These are phyloP conservation scores for Hemileccinum rubropunctum DNA, from an alignment of 768 basidiomycete species.

Conservation along the genomic window DNA sequence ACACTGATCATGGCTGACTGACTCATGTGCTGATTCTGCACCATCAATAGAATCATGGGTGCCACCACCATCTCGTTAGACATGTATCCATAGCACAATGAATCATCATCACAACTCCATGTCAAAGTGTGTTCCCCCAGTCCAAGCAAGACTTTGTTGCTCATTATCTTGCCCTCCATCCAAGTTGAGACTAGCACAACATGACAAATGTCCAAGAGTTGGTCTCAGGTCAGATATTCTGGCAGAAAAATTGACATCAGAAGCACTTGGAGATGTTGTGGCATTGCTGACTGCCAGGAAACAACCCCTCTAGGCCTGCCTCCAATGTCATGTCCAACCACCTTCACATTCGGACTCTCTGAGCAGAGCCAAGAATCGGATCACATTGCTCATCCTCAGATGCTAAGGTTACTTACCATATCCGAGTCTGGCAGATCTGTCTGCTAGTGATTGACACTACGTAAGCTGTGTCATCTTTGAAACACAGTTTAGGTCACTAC, in stretches of 20 bases:
- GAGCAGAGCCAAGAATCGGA: too few species aligned
- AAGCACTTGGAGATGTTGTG: neutral
- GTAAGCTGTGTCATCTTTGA: too few species aligned
- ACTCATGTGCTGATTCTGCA: too few species aligned
- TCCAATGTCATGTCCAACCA: constrained; percentile 57
- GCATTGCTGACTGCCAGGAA: constrained; percentile 43
- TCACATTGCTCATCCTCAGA: too few species aligned
- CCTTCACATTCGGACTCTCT: constrained; percentile 43
- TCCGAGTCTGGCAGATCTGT: too few species aligned
- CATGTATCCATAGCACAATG: too few species aligned
- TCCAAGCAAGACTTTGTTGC: constrained; percentile 32
- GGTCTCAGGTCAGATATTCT: constrained; percentile 69
- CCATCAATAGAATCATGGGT: constrained; percentile 45
- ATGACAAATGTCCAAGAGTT: constrained; percentile 55
- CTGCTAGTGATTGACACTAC: too few species aligned
- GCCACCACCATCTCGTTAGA: neutral
- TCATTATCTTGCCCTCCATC: constrained; percentile 35
- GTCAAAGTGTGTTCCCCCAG: constrained; percentile 58
- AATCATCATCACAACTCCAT: constrained; percentile 47
- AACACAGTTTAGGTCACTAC: too few species aligned
- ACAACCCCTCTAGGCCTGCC: constrained; percentile 36
- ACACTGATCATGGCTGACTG: too few species aligned
- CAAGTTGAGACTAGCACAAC: constrained; percentile 46
- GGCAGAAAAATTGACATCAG: constrained; percentile 1
- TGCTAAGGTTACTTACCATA: too few species aligned